A percentile compares a stretch with the other conserved stretches of the same genome.
Evolutionary conservation across 768 basidiomycete genomes (phyloP).

Genomic region (Serendipita vermifera): DNA sequence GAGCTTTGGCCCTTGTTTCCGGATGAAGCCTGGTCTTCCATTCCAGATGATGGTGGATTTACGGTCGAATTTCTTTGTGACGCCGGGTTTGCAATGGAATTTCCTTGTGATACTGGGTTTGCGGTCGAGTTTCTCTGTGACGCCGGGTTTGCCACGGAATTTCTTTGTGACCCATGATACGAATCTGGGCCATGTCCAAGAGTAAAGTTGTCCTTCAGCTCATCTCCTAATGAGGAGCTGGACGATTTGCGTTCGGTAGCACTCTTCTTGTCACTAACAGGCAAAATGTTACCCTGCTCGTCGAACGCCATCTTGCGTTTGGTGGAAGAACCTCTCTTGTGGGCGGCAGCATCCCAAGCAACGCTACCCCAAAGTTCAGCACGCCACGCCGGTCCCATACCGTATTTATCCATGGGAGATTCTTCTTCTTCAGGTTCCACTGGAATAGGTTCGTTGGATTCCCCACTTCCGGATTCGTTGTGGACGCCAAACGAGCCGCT

Average conservation of each 20-base stretch:
- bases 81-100: too few species aligned
- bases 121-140: not conserved
- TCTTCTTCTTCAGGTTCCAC: not conserved
- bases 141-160: not conserved
- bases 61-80: too few species aligned
- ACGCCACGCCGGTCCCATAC: not conserved
- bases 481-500: not conserved
- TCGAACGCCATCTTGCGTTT: not conserved
- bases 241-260: conserved; percentile 4
- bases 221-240: not conserved
- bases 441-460: too few species aligned
- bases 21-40: not conserved
- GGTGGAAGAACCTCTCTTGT: not conserved
- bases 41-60: not conserved
- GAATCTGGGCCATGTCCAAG: not conserved
- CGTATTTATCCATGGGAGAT: not conserved
- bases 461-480: too few species aligned
- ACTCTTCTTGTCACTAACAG: too few species aligned
- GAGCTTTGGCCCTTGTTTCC: not conserved
- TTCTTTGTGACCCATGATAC: not conserved
- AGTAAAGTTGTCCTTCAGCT: not conserved
- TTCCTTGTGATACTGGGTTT: too few species aligned
- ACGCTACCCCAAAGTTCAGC: not conserved
- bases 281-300: too few species aligned
- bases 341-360: conserved; percentile 2